phyloP scores from a whole-genome alignment of 1,284 basidiomycete species.

The Ustilago loliicola region DNA sequence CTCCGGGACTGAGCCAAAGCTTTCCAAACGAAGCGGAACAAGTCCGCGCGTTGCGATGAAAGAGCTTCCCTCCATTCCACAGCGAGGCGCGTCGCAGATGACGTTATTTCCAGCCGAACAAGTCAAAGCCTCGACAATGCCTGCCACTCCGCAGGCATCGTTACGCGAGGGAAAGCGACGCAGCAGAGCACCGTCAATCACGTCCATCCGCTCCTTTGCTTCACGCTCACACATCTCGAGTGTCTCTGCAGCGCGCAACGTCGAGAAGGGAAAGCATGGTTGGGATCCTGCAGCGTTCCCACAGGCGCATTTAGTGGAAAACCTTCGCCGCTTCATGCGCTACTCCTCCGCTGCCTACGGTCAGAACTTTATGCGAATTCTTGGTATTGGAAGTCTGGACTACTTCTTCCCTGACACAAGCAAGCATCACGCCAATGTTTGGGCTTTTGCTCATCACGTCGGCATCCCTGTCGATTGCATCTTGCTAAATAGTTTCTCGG shows the following conservation, averaged over 20 bases:
- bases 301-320: constrained; percentile 71
- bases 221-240: constrained; percentile 51
- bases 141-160: constrained; percentile 36
- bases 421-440: constrained; percentile 72
- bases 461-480: constrained; percentile 73
- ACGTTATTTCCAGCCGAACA: constrained; percentile 15
- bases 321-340: constrained; percentile 73
- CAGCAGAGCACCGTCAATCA: constrained; percentile 57
- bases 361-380: constrained; percentile 72
- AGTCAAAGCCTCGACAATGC: neutral
- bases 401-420: constrained; percentile 73
- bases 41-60: constrained; percentile 21
- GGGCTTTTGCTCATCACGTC: constrained; percentile 72
- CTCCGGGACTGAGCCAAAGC: constrained; percentile 11
- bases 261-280: constrained; percentile 33
- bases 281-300: constrained; percentile 68
- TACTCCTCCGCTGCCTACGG: constrained; percentile 70
- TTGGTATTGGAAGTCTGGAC: constrained; percentile 72
- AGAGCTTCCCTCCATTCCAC: constrained; percentile 37
- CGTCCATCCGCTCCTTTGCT: constrained; percentile 55
- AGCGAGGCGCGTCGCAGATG: constrained; percentile 33
- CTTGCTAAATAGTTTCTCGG: constrained; percentile 73
- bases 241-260: constrained; percentile 28
- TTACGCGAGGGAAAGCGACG: constrained; percentile 38
- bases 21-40: constrained; percentile 14